These are phyloP conservation scores for Cordyceps tenuipes DNA, from an alignment of 2,329 filamentous ascomycete species.

Conservation along the genomic window DNA sequence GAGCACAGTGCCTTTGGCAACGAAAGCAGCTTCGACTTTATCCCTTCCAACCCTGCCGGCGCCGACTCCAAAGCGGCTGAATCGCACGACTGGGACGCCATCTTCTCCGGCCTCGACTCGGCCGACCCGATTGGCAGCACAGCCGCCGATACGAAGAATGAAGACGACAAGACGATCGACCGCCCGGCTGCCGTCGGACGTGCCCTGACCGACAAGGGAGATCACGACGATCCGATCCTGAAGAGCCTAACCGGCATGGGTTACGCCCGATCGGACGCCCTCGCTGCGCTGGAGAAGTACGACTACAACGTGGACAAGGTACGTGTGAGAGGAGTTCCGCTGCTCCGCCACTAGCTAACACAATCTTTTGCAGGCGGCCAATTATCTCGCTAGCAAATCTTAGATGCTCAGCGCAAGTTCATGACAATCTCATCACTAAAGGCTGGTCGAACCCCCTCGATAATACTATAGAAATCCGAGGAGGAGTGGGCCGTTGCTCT, in stretches of 20 bases:
- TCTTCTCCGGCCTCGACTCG: conserved; percentile 74
- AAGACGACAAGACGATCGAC: conserved; percentile 8
- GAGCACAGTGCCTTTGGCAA: conserved; percentile 44
- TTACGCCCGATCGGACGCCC: conserved; percentile 63
- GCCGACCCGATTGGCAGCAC: conserved; percentile 27
- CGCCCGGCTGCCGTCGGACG: conserved; percentile 41
- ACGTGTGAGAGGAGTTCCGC: conserved; percentile 19
- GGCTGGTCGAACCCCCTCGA: not conserved
- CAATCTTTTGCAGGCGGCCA: conserved; percentile 36
- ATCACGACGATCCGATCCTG: conserved; percentile 84
- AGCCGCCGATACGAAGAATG: conserved; percentile 17
- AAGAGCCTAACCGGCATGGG: conserved; percentile 89
- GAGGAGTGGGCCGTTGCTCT: not conserved
- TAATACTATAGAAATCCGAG: not conserved
- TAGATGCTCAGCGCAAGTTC: conserved; percentile 19
- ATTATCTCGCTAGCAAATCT: conserved; percentile 47
- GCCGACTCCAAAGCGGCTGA: conserved; percentile 32
- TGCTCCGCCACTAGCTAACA: conserved; percentile 2
- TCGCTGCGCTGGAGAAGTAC: conserved; percentile 81
- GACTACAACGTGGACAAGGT: conserved; percentile 96
- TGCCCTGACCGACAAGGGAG: conserved; percentile 63
- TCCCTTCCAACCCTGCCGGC: conserved; percentile 29
- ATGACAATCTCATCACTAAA: not conserved
- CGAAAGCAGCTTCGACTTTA: conserved; percentile 54
- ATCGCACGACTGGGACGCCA: conserved; percentile 85